A percentile compares a stretch with the other conserved stretches of the same genome.
phyloP scores from a whole-genome alignment of 768 basidiomycete genomes.

The Cystofilobasidium ferigula region DNA sequence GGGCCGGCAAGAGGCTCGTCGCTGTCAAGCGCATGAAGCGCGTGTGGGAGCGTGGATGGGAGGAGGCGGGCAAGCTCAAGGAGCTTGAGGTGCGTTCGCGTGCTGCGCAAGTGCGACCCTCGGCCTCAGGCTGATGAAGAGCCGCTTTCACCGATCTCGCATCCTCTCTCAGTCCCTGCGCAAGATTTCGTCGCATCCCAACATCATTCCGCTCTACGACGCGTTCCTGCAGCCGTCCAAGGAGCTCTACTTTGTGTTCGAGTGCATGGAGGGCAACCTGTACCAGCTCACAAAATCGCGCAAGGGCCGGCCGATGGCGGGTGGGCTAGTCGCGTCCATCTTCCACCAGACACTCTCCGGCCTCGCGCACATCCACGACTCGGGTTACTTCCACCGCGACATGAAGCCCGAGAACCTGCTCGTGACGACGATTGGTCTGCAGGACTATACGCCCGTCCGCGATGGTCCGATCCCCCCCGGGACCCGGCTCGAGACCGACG shows the following conservation, averaged over 20 bases:
- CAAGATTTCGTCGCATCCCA: conserved; percentile 85
- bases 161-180: conserved; percentile 61
- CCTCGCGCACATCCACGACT: conserved; percentile 77
- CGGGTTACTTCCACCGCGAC: conserved; percentile 96
- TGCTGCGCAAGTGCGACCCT: background rate
- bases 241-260: conserved; percentile 98
- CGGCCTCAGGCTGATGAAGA: background rate
- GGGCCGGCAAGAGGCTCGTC: conserved; percentile 84
- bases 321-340: conserved; percentile 87
- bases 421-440: conserved; percentile 91
- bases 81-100: conserved; percentile 51
- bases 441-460: conserved; percentile 63
- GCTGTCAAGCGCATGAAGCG: conserved; percentile 98
- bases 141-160: background rate
- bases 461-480: conserved; percentile 43
- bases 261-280: conserved; percentile 99
- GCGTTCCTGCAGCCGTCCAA: conserved; percentile 95
- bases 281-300: conserved; percentile 98
- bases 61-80: conserved; percentile 86
- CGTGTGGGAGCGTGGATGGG: conserved; percentile 96
- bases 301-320: conserved; percentile 88
- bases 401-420: conserved; percentile 99
- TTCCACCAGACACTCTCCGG: conserved; percentile 85
- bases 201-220: conserved; percentile 97
- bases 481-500: conserved; percentile 67